Evolutionary conservation across 306 rosid species (phyloP), one percentile per base, ranked within the genome.

Genomic region (Fragaria iinumae): DNA sequence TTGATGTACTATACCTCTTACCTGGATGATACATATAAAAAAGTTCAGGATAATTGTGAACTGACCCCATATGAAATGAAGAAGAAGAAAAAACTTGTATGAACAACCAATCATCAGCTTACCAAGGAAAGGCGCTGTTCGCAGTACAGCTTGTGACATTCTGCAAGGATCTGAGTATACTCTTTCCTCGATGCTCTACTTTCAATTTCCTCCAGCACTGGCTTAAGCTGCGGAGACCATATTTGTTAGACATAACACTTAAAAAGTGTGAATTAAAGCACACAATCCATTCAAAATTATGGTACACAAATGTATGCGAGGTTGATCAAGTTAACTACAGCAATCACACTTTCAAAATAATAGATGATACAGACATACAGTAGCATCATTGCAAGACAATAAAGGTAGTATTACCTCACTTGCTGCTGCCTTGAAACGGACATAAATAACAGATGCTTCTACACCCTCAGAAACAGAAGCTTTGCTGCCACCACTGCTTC

Each of bases 361-460:
- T 27, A 32, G 3, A 9, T 29, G 12, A 44, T 44, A 43, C 47
- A 52, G 57, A 18, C n/a, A 66, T 77, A 69, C 72, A 52, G 47
- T 71, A 41, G 69, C 21, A 59, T 76, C 55, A 49, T 43, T 69
- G 69, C 25, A 12, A 59, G 83, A 49, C 44, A 52, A 60, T n/a
- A 80, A 72, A 56, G 29, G 17, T 55, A 85, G 38, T 48, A 36
- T 75, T 88, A 89, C 99, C 96, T 96, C 98, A 81, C 93, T 90
- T 67, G 99, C 97, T 18, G 93, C 99, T 73, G 97, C 99, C 96
- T 96, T 91, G 87, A 96, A 96, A 77, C 98, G 96, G 64, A 96
- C 97, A 84, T 96, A 91, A 83, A 96, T 88, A 73, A 88, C 91
- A n/a, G 99, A 92, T 83, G 99, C 96, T 88, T 92, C 98, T 21